These are phyloP conservation scores for Komagataella kurtzmanii DNA, from an alignment of 805 yeast genomes.

Conservation along the genomic window DNA sequence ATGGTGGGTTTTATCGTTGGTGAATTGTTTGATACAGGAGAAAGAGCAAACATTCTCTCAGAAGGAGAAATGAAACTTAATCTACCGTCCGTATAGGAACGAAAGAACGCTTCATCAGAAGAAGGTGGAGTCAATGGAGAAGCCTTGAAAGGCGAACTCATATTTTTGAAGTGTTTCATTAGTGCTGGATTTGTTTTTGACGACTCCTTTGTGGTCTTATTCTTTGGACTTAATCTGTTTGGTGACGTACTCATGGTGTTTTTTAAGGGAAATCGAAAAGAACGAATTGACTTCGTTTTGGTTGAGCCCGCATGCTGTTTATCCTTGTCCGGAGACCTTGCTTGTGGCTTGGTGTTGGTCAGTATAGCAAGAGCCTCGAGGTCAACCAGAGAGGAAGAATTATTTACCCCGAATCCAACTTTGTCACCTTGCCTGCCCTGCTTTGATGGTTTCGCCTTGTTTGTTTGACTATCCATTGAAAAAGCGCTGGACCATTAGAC, in stretches of 20 bases:
- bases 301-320: neutral
- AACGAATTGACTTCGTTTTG: neutral
- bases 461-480: neutral
- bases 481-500: neutral
- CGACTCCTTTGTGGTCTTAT: neutral
- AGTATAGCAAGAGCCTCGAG: neutral
- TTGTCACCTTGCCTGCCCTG: neutral
- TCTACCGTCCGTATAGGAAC: neutral
- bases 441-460: neutral
- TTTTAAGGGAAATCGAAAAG: neutral
- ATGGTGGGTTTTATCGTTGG: neutral
- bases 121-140: neutral
- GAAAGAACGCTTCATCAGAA: neutral
- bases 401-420: neutral
- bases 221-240: neutral
- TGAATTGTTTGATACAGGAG: neutral
- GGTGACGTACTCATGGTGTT: neutral
- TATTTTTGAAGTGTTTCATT: neutral
- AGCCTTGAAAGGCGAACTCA: neutral
- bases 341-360: neutral
- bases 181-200: neutral
- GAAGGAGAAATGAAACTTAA: neutral
- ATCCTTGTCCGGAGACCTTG: neutral
- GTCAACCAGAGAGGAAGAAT: neutral
- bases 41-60: neutral